Evolutionary conservation across 805 yeast genomes (phyloP).

Genomic region (Kluyveromyces siamensis): DNA sequence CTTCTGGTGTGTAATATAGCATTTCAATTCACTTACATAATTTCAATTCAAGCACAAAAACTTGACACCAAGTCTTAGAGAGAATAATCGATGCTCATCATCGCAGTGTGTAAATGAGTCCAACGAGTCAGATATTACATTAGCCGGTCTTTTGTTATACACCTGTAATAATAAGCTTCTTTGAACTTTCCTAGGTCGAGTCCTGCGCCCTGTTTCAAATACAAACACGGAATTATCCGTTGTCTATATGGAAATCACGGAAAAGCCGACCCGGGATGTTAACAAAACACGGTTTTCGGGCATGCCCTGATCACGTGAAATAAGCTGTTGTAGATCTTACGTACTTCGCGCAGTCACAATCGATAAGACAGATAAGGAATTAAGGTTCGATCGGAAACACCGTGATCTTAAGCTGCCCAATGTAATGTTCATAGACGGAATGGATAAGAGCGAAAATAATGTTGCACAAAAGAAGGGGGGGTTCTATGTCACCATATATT

Average conservation of each 20-base stretch:
- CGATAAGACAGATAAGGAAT: neutral
- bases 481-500: neutral
- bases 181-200: neutral
- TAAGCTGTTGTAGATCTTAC: neutral
- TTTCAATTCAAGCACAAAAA: neutral
- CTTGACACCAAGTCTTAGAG: neutral
- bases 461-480: neutral
- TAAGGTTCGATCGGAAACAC: neutral
- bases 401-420: neutral
- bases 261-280: neutral
- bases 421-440: no score
- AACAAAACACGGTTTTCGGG: neutral
- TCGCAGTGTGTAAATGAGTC: no score
- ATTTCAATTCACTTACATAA: neutral
- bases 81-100: no score
- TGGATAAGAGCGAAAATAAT: neutral
- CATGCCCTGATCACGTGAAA: neutral
- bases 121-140: no score
- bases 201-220: neutral
- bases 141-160: no score
- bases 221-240: neutral
- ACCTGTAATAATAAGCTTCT: no score
- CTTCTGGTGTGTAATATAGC: slow-evolving; percentile 60
- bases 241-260: neutral
- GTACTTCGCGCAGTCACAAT: neutral